phyloP scores from a whole-genome alignment of 768 basidiomycete genomes.

The Pluteus cervinus region DNA sequence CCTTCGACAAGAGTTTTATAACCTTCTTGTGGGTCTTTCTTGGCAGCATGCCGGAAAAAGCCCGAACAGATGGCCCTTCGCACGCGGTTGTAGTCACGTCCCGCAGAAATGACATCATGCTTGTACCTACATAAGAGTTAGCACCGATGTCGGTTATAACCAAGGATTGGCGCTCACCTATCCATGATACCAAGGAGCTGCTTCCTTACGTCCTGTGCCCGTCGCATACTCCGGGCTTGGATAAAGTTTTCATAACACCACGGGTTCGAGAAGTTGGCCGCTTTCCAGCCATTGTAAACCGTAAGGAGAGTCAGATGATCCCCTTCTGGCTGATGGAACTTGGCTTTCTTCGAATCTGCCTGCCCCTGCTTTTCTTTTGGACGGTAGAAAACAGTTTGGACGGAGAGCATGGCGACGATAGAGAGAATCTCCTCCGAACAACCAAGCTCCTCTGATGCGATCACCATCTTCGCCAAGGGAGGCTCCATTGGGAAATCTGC shows the following conservation, averaged over 20 bases:
- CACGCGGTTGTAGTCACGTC: constrained; percentile 87
- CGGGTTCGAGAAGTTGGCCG: constrained; percentile 91
- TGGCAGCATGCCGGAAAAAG: constrained; percentile 97
- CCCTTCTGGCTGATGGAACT: constrained; percentile 98
- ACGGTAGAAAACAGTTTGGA: constrained; percentile 94
- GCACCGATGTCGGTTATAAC: neutral
- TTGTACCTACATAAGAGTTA: constrained; percentile 62
- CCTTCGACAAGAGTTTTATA: constrained; percentile 98
- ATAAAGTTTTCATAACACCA: constrained; percentile 99
- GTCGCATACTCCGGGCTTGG: constrained; percentile 93
- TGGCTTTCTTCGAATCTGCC: constrained; percentile 99
- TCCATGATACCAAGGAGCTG: constrained; percentile 99
- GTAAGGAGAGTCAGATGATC: constrained; percentile 89
- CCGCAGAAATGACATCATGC: constrained; percentile 92
- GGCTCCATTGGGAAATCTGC: constrained; percentile 99
- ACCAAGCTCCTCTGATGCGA: constrained; percentile 93
- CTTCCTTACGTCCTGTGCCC: constrained; percentile 97
- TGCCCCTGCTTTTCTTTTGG: constrained; percentile 99
- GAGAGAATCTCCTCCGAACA: constrained; percentile 98
- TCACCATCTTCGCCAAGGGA: constrained; percentile 93
- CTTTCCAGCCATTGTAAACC: constrained; percentile 99
- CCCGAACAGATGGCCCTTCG: constrained; percentile 96
- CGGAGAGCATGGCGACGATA: constrained; percentile 95
- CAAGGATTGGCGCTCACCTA: constrained; percentile 44
- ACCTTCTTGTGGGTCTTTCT: constrained; percentile 97